Conservation (phyloP, 2,329 filamentous ascomycete genomes). For the Emmonsiellopsis sp. region DNA sequence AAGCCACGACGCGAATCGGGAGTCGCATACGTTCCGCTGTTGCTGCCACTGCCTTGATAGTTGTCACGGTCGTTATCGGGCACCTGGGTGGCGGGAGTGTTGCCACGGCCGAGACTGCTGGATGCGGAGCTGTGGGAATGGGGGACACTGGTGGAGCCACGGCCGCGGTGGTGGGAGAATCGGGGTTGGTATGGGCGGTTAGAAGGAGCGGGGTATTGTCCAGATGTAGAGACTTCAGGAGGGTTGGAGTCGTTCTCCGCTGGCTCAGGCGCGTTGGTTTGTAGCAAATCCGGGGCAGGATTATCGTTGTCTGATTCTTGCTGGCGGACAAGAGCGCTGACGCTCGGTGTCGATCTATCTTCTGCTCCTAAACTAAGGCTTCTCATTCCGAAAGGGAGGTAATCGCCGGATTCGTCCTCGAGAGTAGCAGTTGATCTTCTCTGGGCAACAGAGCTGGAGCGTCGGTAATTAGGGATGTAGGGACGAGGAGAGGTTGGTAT, state of each 20-base stretch:
- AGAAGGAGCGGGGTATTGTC: constrained; percentile 19
- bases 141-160: constrained; percentile 28
- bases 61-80: constrained; percentile 28
- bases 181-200: constrained; percentile 31
- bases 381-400: constrained; percentile 37
- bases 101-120: constrained; percentile 30
- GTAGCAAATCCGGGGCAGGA: constrained; percentile 15
- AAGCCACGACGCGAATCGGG: constrained; percentile 28
- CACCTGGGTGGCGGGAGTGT: constrained; percentile 22
- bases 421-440: constrained; percentile 21
- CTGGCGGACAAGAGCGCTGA: constrained; percentile 25
- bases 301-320: constrained; percentile 22
- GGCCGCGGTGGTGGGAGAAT: constrained; percentile 27
- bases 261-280: constrained; percentile 12
- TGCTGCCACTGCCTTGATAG: constrained; percentile 29
- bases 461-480: constrained; percentile 32
- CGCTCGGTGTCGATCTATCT: constrained; percentile 24
- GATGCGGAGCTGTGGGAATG: constrained; percentile 32
- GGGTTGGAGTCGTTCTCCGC: background rate
- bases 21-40: constrained; percentile 25
- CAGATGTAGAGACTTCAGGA: constrained; percentile 17
- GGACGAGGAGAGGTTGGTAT: constrained; percentile 40
- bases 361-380: constrained; percentile 40
- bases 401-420: constrained; percentile 35
- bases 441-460: constrained; percentile 38